A percentile compares a stretch with the other conserved stretches of the same genome.
These are phyloP conservation scores for Calonectria pseudoturangicola DNA, from an alignment of 2,329 filamentous ascomycete species.

Conservation along the genomic window DNA sequence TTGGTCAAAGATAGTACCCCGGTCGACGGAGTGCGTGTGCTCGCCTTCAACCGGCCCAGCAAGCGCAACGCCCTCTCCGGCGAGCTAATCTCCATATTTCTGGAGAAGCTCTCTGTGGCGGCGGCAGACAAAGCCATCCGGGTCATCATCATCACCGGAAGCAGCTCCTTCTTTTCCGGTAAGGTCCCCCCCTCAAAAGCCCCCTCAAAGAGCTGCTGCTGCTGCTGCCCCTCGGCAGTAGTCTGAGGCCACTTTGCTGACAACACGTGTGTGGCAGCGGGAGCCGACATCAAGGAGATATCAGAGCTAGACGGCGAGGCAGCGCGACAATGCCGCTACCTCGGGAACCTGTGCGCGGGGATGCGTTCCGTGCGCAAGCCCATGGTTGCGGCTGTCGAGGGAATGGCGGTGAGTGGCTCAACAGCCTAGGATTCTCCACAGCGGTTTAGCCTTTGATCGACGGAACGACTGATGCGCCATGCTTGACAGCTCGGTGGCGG, in stretches of 20 bases:
- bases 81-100: constrained; percentile 67
- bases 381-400: constrained; percentile 69
- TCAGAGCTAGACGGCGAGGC: constrained; percentile 57
- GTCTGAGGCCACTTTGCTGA: constrained; percentile 14
- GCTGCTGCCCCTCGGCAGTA: background rate
- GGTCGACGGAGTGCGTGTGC: constrained; percentile 63
- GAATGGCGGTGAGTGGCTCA: constrained; percentile 66
- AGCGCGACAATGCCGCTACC: constrained; percentile 59
- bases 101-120: constrained; percentile 53
- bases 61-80: constrained; percentile 76
- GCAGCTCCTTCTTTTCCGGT: constrained; percentile 62
- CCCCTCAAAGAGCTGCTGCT: background rate
- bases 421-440: background rate
- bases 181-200: constrained; percentile 3
- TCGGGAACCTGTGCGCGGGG: constrained; percentile 64
- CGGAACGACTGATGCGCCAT: constrained; percentile 38
- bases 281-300: constrained; percentile 62
- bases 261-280: constrained; percentile 51
- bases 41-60: constrained; percentile 71
- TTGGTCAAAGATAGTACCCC: constrained; percentile 55
- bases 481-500: constrained; percentile 67
- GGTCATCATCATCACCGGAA: constrained; percentile 63
- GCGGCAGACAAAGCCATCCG: constrained; percentile 56
- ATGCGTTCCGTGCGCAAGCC: constrained; percentile 64
- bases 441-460: background rate